phyloP scores from a whole-genome alignment of 2,329 filamentous ascomycete genomes.

The Penicillium sp. region DNA sequence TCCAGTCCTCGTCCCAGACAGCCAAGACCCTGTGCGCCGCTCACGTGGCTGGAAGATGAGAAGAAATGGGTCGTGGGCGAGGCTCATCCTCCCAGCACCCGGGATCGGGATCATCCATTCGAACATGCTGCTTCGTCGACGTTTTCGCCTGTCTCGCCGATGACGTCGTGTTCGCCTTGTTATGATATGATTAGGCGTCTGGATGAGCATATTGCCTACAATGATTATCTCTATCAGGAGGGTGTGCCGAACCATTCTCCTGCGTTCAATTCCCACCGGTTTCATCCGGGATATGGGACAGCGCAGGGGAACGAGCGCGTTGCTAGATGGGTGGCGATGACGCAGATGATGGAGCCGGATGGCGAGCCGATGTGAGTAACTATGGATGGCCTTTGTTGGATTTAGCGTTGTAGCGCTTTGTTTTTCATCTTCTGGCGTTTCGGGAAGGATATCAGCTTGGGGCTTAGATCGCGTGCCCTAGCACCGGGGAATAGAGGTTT shows the following conservation, averaged over 20 bases:
- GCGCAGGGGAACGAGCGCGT: slow-evolving; percentile 9
- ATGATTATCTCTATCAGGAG: slow-evolving; percentile 1
- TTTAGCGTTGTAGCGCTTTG: background rate
- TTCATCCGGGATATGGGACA: slow-evolving; percentile 10
- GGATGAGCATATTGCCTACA: background rate
- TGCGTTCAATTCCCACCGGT: slow-evolving; percentile 27
- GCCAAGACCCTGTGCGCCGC: slow-evolving; percentile 11
- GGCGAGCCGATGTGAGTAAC: background rate
- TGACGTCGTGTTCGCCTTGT: slow-evolving; percentile 1
- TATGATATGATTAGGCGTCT: background rate
- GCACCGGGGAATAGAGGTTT: no score
- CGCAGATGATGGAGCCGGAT: slow-evolving; percentile 20
- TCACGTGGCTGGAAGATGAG: slow-evolving; percentile 33
- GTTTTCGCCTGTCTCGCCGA: slow-evolving; percentile 2
- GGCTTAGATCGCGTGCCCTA: no score
- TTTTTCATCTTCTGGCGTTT: background rate
- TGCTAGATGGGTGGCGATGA: slow-evolving; percentile 27
- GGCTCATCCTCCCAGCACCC: background rate
- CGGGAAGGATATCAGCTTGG: no score
- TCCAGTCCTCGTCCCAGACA: background rate
- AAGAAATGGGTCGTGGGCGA: slow-evolving; percentile 28
- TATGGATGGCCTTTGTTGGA: background rate
- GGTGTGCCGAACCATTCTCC: slow-evolving; percentile 23
- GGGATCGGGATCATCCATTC: background rate
- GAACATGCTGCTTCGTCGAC: background rate